phyloP scores from a whole-genome alignment of 208 protist genomes.

The Wallacemonas sp. region DNA sequence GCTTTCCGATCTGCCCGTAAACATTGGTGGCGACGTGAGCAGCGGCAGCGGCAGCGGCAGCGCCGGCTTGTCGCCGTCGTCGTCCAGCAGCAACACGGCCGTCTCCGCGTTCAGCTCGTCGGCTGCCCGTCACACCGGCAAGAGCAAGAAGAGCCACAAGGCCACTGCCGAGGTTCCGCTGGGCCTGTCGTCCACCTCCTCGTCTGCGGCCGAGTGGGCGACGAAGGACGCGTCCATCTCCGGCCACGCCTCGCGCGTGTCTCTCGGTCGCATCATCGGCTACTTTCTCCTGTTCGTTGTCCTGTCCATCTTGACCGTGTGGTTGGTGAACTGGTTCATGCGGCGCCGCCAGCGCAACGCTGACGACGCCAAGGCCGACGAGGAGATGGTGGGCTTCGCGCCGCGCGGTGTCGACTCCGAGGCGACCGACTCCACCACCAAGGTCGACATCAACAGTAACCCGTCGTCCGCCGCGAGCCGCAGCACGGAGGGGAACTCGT shows the following conservation, averaged over 20 bases:
- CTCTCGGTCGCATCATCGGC: slow-evolving; percentile 29
- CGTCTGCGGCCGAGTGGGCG: background rate
- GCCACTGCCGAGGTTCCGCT: background rate
- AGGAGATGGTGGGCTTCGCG: slow-evolving; percentile 28
- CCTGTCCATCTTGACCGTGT: slow-evolving; percentile 37
- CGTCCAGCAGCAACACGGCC: background rate
- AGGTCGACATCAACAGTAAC: slow-evolving; percentile 1
- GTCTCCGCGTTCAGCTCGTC: background rate
- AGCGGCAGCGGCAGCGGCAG: background rate
- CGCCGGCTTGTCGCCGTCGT: background rate
- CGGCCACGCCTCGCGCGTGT: slow-evolving; percentile 23
- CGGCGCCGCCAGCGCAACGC: slow-evolving; percentile 26
- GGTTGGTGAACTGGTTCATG: slow-evolving; percentile 56
- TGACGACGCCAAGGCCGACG: slow-evolving; percentile 11
- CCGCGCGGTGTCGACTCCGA: background rate
- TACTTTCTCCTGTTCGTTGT: slow-evolving; percentile 44
- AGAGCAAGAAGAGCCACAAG: slow-evolving; percentile 16
- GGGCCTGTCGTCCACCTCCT: background rate
- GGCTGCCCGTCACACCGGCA: background rate
- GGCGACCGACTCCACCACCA: slow-evolving; percentile 1
- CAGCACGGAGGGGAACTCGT: slow-evolving; percentile 50
- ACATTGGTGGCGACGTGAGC: background rate
- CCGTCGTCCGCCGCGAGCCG: slow-evolving; percentile 14
- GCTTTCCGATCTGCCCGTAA: background rate
- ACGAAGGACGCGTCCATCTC: slow-evolving; percentile 22